A percentile compares a stretch with the other conserved stretches of the same genome.
These are phyloP conservation scores for Neurospora sp. DNA, from an alignment of 495 filamentous ascomycete species.

Conservation along the genomic window DNA sequence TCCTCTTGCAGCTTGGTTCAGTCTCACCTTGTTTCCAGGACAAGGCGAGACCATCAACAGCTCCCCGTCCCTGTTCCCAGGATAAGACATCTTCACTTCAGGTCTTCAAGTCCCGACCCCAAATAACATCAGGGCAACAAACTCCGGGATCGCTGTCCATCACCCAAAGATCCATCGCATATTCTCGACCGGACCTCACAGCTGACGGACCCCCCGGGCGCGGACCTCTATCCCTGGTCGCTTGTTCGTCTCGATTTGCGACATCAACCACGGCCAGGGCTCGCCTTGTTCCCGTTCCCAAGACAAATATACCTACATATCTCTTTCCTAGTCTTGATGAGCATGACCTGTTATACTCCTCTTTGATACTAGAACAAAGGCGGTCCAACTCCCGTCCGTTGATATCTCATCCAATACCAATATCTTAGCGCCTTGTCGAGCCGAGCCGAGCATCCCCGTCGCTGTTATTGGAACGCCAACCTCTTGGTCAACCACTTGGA, in stretches of 20 bases:
- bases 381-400: neutral
- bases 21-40: neutral
- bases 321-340: neutral
- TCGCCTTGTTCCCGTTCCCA: neutral
- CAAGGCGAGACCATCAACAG: neutral
- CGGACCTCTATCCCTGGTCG: neutral
- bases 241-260: neutral
- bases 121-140: neutral
- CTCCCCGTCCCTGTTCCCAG: neutral
- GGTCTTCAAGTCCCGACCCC: neutral
- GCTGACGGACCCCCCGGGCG: neutral
- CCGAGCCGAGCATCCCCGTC: neutral
- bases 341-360: neutral
- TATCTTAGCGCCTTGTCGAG: neutral
- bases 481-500: slow-evolving; percentile 19
- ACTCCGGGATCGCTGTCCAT: neutral
- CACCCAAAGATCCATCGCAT: neutral
- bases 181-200: neutral
- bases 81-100: neutral
- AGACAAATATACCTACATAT: neutral
- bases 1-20: neutral
- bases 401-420: neutral
- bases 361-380: neutral
- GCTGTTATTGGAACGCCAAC: neutral
- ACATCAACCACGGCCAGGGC: neutral